Conservation (phyloP, 768 basidiomycete species). For the Rickenella mellea region DNA sequence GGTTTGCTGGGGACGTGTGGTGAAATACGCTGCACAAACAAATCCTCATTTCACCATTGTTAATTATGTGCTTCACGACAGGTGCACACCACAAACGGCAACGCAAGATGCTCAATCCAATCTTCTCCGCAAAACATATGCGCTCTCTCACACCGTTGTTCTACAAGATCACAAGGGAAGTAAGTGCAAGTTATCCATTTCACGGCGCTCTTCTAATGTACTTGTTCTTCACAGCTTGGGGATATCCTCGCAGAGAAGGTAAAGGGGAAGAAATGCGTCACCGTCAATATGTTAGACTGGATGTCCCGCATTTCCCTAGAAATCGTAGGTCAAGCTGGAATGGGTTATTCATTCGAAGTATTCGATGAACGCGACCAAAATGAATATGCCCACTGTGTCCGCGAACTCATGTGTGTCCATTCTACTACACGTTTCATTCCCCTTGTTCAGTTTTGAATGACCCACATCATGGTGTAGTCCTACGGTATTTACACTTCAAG, state of each 20-base stretch:
- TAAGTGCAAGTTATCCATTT: slow-evolving; percentile 12
- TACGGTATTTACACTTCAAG: neutral
- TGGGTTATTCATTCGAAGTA: slow-evolving; percentile 24
- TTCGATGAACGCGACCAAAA: slow-evolving; percentile 16
- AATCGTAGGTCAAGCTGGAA: slow-evolving; percentile 30
- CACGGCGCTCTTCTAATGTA: slow-evolving; percentile 3
- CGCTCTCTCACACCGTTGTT: slow-evolving; percentile 15
- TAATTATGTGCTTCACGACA: slow-evolving; percentile 3
- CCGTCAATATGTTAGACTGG: slow-evolving; percentile 11
- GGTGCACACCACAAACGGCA: slow-evolving; percentile 20
- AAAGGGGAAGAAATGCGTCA: neutral
- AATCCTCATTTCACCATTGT: neutral
- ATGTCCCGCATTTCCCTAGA: slow-evolving; percentile 21
- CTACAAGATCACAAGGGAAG: slow-evolving; percentile 22
- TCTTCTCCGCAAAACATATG: slow-evolving; percentile 19
- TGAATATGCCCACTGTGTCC: slow-evolving; percentile 20
- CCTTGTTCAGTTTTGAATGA: slow-evolving; percentile 6
- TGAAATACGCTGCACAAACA: neutral
- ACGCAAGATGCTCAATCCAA: slow-evolving; percentile 23
- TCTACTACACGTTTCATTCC: neutral
- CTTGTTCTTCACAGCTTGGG: slow-evolving; percentile 1
- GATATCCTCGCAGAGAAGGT: neutral
- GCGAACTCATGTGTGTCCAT: slow-evolving; percentile 19
- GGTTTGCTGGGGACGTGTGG: slow-evolving; percentile 26
- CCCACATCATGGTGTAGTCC: neutral